Evolutionary conservation across 306 rosid genomes (phyloP).

Genomic region (Lathyrus sativus): DNA sequence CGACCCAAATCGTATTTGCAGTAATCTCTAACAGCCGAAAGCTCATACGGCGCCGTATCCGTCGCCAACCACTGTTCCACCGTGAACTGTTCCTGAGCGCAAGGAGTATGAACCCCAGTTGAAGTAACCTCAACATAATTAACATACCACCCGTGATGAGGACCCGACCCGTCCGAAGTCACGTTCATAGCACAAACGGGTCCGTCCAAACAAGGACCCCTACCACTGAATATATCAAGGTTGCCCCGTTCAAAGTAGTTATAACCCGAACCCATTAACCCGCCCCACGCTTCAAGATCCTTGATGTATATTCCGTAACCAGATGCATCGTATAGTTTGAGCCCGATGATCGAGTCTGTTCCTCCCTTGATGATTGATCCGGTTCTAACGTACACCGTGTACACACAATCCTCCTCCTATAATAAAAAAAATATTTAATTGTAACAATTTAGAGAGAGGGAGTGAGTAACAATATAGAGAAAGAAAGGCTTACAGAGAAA

Average conservation of each 20-base stretch:
- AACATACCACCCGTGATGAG: constrained; percentile 81
- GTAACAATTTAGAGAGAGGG: too few species aligned
- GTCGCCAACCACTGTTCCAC: constrained; percentile 85
- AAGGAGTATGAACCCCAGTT: constrained; percentile 58
- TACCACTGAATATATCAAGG: constrained; percentile 84
- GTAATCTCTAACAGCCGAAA: constrained; percentile 44
- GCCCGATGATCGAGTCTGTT: constrained; percentile 56
- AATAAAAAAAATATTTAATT: too few species aligned
- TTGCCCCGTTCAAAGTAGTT: constrained; percentile 82
- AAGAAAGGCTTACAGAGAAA: constrained; percentile 33
- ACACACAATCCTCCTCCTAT: constrained; percentile 71
- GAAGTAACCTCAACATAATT: constrained; percentile 81
- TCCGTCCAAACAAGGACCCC: constrained; percentile 57
- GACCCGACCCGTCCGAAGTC: constrained; percentile 75
- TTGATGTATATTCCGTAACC: constrained; percentile 50
- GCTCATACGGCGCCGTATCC: constrained; percentile 65
- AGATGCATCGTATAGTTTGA: constrained; percentile 40
- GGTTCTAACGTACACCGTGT: constrained; percentile 57
- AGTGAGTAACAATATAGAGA: too few species aligned
- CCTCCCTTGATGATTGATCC: constrained; percentile 73
- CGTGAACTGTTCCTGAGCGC: constrained; percentile 55
- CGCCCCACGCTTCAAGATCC: constrained; percentile 70
- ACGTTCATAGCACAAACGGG: constrained; percentile 64
- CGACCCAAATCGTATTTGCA: constrained; percentile 30
- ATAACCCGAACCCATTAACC: constrained; percentile 61